These are phyloP conservation scores for Plantago ovata DNA, from an alignment of 257 asterid species.

Conservation along the genomic window DNA sequence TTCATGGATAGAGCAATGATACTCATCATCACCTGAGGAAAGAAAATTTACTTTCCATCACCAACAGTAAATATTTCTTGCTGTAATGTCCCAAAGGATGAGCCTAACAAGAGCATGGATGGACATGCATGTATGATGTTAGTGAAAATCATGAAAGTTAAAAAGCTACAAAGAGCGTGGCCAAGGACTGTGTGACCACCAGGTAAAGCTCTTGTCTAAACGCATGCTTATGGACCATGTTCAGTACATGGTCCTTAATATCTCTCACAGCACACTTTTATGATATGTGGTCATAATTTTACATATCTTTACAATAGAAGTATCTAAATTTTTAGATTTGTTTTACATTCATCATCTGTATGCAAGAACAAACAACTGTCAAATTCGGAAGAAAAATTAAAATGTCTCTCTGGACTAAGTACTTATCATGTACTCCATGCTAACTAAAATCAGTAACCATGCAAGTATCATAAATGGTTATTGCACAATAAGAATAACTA, in stretches of 20 bases:
- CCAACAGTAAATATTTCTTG: too few species aligned
- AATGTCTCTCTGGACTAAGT: too few species aligned
- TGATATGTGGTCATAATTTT: not conserved
- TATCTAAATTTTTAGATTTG: not conserved
- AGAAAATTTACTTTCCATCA: too few species aligned
- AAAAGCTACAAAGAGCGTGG: constrained; percentile 12
- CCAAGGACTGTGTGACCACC: not conserved
- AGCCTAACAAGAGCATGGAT: not conserved
- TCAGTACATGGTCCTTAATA: constrained; percentile 1
- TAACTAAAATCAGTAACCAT: not conserved
- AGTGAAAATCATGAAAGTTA: constrained; percentile 4
- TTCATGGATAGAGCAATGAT: too few species aligned
- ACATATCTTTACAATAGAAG: not conserved
- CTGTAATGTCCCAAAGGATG: not conserved
- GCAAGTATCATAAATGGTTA: not conserved
- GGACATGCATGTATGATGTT: not conserved
- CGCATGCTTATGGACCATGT: constrained; percentile 20
- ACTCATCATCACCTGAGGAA: too few species aligned
- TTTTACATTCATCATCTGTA: not conserved
- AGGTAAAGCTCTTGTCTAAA: constrained; percentile 16
- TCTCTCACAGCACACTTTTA: not conserved
- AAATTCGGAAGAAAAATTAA: too few species aligned
- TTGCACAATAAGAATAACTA: not conserved
- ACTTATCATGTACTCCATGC: too few species aligned
- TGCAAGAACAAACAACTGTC: too few species aligned